Evolutionary conservation across 768 basidiomycete genomes (phyloP).

Genomic region (Sutorius australiensis): DNA sequence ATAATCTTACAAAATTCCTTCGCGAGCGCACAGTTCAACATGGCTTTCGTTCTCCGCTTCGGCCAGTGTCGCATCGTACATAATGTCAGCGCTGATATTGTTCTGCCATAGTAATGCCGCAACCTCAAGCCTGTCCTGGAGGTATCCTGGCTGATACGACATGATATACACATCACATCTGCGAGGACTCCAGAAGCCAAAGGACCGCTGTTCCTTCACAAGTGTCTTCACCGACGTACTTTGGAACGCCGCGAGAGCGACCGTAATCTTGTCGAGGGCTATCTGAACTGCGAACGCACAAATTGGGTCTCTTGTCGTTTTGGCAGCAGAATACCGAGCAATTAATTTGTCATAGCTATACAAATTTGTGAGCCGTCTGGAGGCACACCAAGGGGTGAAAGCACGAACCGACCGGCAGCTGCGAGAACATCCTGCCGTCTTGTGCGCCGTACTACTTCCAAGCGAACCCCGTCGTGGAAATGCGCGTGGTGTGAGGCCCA

Average conservation of each 20-base stretch:
- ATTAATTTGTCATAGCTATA: conserved; percentile 73
- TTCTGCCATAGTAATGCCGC: conserved; percentile 75
- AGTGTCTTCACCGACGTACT: conserved; percentile 60
- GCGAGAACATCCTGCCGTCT: conserved; percentile 72
- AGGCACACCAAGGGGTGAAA: not conserved
- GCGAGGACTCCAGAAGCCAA: conserved; percentile 87
- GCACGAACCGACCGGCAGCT: conserved; percentile 69
- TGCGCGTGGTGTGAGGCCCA: conserved; percentile 58
- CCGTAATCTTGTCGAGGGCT: conserved; percentile 72
- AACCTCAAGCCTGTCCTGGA: conserved; percentile 76
- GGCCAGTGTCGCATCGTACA: conserved; percentile 74
- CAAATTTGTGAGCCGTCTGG: not conserved
- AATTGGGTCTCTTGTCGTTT: conserved; percentile 48
- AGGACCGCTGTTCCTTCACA: conserved; percentile 76
- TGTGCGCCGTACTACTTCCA: conserved; percentile 67
- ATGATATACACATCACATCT: conserved; percentile 85
- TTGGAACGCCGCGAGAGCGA: conserved; percentile 66
- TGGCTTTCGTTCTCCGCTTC: conserved; percentile 63
- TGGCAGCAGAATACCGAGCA: conserved; percentile 51
- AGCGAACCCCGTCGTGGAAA: conserved; percentile 70
- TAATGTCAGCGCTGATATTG: conserved; percentile 80
- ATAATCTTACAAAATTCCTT: conserved; percentile 73
- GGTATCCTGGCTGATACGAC: conserved; percentile 68
- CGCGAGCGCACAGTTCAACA: conserved; percentile 65
- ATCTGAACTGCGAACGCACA: conserved; percentile 77